phyloP scores from a whole-genome alignment of 2,329 filamentous ascomycete species.

The Aspergillus aculeatinus region DNA sequence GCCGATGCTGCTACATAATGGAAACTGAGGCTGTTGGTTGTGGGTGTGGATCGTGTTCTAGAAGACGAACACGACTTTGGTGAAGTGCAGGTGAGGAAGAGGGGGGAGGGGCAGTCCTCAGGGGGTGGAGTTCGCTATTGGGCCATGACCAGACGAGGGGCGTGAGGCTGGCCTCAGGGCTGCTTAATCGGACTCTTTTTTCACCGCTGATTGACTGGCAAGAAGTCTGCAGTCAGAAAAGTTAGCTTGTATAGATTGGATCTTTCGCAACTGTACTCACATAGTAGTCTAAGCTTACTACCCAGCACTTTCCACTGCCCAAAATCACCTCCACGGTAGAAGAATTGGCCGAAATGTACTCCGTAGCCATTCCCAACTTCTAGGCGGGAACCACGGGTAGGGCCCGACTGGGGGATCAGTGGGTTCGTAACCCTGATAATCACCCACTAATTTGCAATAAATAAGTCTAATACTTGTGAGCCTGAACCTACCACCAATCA shows the following conservation, averaged over 20 bases:
- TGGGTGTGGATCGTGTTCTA: constrained; percentile 15
- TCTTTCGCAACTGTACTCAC: no score
- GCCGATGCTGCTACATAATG: constrained; percentile 16
- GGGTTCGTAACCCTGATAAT: background rate
- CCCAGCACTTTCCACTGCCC: background rate
- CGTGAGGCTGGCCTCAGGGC: background rate
- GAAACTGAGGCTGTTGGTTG: constrained; percentile 12
- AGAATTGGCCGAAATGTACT: background rate
- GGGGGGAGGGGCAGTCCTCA: background rate
- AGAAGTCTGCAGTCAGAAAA: background rate
- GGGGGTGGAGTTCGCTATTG: background rate
- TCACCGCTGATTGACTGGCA: background rate
- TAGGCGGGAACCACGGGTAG: background rate
- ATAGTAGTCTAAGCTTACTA: no score
- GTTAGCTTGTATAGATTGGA: background rate
- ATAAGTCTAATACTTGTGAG: constrained; percentile 5
- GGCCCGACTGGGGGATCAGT: background rate
- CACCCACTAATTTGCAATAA: constrained; percentile 7
- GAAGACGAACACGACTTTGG: constrained; percentile 6
- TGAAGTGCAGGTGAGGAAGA: background rate
- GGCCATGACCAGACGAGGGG: background rate
- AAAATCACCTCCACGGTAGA: background rate
- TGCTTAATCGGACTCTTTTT: background rate
- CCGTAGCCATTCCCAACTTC: background rate
- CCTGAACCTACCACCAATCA: constrained; percentile 1